phyloP scores from a whole-genome alignment of 805 yeast genomes.

The Priceomyces medius region DNA sequence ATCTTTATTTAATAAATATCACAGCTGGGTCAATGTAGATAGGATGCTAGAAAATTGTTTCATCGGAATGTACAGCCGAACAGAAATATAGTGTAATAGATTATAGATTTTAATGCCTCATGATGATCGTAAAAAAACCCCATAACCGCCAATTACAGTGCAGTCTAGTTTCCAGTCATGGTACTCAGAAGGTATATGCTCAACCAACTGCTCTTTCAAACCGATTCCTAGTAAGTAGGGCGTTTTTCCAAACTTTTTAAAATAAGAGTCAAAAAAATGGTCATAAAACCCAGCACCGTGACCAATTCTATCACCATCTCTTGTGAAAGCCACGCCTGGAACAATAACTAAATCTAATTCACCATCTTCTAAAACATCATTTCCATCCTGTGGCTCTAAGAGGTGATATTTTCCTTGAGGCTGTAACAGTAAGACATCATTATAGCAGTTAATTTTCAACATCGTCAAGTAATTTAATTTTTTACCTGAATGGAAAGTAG shows the following conservation, averaged over 20 bases:
- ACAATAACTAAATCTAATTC: conserved; percentile 68
- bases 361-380: conserved; percentile 25
- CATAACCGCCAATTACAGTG: conserved; percentile 43
- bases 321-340: conserved; percentile 84
- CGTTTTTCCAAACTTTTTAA: conserved; percentile 14
- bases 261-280: conserved; percentile 40
- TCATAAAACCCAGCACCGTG: conserved; percentile 96
- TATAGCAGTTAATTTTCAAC: conserved; percentile 44
- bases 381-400: conserved; percentile 58
- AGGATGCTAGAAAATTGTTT: conserved; percentile 74
- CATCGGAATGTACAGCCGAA: conserved; percentile 54
- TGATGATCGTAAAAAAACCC: neutral
- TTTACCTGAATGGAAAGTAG: conserved; percentile 26
- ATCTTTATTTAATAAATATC: conserved; percentile 65
- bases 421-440: conserved; percentile 44
- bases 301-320: conserved; percentile 60
- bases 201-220: conserved; percentile 59
- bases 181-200: conserved; percentile 51
- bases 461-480: conserved; percentile 51
- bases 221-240: conserved; percentile 65
- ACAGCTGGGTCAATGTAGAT: conserved; percentile 77
- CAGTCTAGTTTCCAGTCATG: conserved; percentile 65
- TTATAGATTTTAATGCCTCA: conserved; percentile 5
- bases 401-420: conserved; percentile 71
- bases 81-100: conserved; percentile 1